Conservation (phyloP, 768 basidiomycete species). For the Panaeolus papilionaceus region DNA sequence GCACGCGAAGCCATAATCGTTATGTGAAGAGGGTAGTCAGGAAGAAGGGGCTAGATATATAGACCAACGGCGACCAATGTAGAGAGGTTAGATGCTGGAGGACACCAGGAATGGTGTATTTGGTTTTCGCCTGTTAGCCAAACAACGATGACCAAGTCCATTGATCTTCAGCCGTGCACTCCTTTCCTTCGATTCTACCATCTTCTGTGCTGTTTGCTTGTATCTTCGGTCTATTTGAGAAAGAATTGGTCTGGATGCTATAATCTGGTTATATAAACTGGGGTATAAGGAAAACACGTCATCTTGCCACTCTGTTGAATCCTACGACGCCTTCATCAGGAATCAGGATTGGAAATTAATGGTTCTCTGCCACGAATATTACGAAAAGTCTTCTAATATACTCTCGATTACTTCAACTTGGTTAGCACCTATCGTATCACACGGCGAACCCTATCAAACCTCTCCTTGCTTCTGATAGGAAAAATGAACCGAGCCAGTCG, state of each 20-base stretch:
- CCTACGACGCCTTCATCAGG: background rate
- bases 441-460: background rate
- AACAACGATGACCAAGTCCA: background rate
- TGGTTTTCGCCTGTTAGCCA: background rate
- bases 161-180: background rate
- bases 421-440: background rate
- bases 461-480: background rate
- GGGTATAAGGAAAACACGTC: background rate
- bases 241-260: background rate
- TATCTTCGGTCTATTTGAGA: background rate
- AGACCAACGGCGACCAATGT: conserved; percentile 7
- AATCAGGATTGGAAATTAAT: background rate
- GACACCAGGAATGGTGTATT: conserved; percentile 9
- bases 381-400: conserved; percentile 6
- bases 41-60: background rate
- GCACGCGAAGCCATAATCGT: conserved; percentile 70
- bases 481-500: conserved; percentile 1
- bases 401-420: background rate
- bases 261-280: background rate
- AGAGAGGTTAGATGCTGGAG: conserved; percentile 13
- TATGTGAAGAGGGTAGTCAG: background rate
- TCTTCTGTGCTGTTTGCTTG: background rate
- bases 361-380: background rate
- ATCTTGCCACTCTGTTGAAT: background rate
- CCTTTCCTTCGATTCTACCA: background rate